These are phyloP conservation scores for Gracilaria domingensis DNA, from an alignment of 23 red algal species.

Conservation along the genomic window DNA sequence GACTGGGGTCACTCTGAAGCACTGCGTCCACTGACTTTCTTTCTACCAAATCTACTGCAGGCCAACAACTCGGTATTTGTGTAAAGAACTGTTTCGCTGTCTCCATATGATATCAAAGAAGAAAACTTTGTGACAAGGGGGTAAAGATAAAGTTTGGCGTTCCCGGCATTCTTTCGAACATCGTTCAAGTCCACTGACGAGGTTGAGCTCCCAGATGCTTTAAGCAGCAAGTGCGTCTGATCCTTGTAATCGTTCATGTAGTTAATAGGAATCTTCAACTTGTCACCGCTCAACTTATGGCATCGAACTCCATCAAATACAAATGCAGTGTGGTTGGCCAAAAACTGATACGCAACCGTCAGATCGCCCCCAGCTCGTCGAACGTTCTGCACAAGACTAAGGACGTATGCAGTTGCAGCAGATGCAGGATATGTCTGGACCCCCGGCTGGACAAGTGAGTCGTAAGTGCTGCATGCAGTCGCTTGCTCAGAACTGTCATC, in stretches of 20 bases:
- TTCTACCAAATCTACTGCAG: not conserved
- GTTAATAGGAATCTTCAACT: not conserved
- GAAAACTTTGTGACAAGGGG: not conserved
- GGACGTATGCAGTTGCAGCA: not conserved
- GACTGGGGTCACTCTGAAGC: not conserved
- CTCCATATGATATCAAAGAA: not conserved
- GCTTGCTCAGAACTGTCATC: not conserved
- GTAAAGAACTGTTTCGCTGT: conserved; percentile 7
- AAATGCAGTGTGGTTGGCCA: conserved; percentile 8
- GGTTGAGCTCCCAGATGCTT: not conserved
- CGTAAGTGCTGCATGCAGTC: not conserved
- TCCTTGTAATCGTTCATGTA: conserved; percentile 9
- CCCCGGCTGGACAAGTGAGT: not conserved
- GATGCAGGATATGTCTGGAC: not conserved
- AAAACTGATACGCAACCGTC: not conserved
- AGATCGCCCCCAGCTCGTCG: not conserved
- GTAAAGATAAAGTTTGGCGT: not conserved
- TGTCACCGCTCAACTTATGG: not conserved
- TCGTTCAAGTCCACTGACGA: not conserved
- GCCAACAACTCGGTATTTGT: not conserved
- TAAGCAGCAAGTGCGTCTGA: not conserved
- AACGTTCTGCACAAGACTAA: conserved; percentile 9
- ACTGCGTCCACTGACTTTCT: not conserved
- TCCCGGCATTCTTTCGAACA: not conserved
- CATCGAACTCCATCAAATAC: conserved; percentile 11